These are phyloP conservation scores for Ophiostoma perfectum DNA, from an alignment of 2,329 filamentous ascomycete genomes.

Conservation along the genomic window DNA sequence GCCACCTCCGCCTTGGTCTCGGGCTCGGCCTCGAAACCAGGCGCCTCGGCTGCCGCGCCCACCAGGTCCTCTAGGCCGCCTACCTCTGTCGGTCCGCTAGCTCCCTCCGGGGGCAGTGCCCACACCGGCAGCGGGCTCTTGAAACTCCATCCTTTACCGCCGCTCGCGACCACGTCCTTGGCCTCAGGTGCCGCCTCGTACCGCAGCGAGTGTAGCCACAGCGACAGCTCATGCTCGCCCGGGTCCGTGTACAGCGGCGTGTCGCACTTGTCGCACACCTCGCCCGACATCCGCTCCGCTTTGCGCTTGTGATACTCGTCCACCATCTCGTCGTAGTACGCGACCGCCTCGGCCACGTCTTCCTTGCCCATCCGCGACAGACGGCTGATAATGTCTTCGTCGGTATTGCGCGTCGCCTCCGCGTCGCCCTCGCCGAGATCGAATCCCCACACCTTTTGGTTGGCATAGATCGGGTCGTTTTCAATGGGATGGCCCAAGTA, in stretches of 20 bases:
- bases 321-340: slow-evolving; percentile 92
- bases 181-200: slow-evolving; percentile 78
- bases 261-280: slow-evolving; percentile 72
- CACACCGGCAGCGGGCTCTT: slow-evolving; percentile 77
- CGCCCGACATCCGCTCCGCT: slow-evolving; percentile 87
- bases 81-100: slow-evolving; percentile 65
- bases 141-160: slow-evolving; percentile 62
- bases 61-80: slow-evolving; percentile 56
- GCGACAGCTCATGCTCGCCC: slow-evolving; percentile 78
- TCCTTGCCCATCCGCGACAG: slow-evolving; percentile 89
- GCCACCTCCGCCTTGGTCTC: slow-evolving; percentile 14
- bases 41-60: slow-evolving; percentile 39
- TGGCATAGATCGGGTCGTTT: slow-evolving; percentile 97
- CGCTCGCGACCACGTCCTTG: slow-evolving; percentile 6
- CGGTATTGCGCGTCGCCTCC: slow-evolving; percentile 64
- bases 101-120: slow-evolving; percentile 74
- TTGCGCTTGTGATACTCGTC: slow-evolving; percentile 83
- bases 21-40: slow-evolving; percentile 27
- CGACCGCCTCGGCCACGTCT: slow-evolving; percentile 82
- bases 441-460: slow-evolving; percentile 83
- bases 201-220: slow-evolving; percentile 87
- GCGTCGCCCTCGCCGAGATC: slow-evolving; percentile 63
- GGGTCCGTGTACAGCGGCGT: slow-evolving; percentile 93
- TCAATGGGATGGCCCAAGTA: slow-evolving; percentile 91
- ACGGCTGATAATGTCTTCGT: slow-evolving; percentile 83